Conservation (phyloP, 164 flowering plant genomes). For the Cinnamomum micranthum region DNA sequence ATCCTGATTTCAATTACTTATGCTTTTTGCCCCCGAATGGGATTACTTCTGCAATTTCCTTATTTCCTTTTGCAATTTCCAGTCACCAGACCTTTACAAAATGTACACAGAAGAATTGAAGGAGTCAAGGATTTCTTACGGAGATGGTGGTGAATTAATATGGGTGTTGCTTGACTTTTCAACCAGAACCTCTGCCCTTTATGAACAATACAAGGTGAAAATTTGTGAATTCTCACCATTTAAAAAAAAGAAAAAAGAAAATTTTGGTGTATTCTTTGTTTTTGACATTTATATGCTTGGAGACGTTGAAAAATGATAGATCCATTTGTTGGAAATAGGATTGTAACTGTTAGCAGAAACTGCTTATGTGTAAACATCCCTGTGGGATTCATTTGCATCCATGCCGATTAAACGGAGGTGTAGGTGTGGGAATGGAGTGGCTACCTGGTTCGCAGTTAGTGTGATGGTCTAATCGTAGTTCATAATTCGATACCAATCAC, state of each 20-base stretch:
- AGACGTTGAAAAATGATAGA: not conserved
- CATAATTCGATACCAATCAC: too few relatives aligned
- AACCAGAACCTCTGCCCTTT: conserved; percentile 24
- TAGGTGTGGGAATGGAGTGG: too few relatives aligned
- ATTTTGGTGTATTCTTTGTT: not conserved
- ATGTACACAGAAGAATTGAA: conserved; percentile 61
- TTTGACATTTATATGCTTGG: not conserved
- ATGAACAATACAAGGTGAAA: conserved; percentile 68
- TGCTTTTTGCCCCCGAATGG: not conserved
- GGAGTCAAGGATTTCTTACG: conserved; percentile 59
- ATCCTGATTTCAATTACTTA: not conserved
- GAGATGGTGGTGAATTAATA: conserved; percentile 63
- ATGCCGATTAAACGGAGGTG: too few relatives aligned
- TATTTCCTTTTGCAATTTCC: conserved; percentile 15
- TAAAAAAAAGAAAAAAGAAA: too few relatives aligned
- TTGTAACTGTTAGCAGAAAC: not conserved
- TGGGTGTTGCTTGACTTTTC: conserved; percentile 62
- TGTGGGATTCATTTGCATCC: not conserved
- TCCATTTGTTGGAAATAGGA: not conserved
- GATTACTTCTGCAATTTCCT: conserved; percentile 4
- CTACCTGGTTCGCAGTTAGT: too few relatives aligned
- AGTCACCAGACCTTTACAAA: conserved; percentile 61
- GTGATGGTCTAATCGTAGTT: too few relatives aligned
- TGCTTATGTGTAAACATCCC: not conserved
- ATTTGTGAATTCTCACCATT: not conserved